phyloP scores from a whole-genome alignment of 1,284 basidiomycete genomes.

The Rhodotorula sp. region DNA sequence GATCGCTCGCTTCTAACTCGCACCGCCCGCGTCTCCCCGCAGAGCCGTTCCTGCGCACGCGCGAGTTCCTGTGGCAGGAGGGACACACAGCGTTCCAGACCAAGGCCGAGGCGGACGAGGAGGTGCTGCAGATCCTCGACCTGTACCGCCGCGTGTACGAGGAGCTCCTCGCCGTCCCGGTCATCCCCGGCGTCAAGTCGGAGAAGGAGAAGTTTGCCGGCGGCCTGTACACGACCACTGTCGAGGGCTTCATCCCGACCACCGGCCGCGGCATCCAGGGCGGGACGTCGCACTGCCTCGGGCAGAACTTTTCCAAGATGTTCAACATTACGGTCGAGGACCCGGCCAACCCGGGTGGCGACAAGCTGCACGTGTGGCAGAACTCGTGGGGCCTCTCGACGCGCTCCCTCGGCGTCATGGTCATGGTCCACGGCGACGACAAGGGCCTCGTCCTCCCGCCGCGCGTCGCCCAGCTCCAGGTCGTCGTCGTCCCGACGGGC shows the following conservation, averaged over 20 bases:
- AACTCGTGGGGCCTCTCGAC: conserved; percentile 99
- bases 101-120: conserved; percentile 82
- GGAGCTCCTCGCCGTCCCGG: conserved; percentile 94
- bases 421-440: conserved; percentile 99
- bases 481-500: conserved; percentile 88
- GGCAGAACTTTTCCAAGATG: conserved; percentile 99
- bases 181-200: conserved; percentile 94
- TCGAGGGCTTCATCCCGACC: conserved; percentile 97
- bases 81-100: conserved; percentile 95
- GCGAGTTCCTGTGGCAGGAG: conserved; percentile 99
- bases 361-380: conserved; percentile 88
- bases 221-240: conserved; percentile 95
- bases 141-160: conserved; percentile 96
- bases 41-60: conserved; percentile 97
- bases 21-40: conserved; percentile 12
- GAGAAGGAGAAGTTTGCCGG: conserved; percentile 99
- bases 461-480: conserved; percentile 89
- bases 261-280: conserved; percentile 97
- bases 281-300: conserved; percentile 95
- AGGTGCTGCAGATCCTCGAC: conserved; percentile 92
- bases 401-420: conserved; percentile 96
- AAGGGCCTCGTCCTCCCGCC: conserved; percentile 95
- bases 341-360: conserved; percentile 63
- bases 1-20: too few relatives aligned
- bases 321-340: conserved; percentile 98